Conservation (phyloP, 345 rosid species). For the Arabidopsis thaliana region DNA sequence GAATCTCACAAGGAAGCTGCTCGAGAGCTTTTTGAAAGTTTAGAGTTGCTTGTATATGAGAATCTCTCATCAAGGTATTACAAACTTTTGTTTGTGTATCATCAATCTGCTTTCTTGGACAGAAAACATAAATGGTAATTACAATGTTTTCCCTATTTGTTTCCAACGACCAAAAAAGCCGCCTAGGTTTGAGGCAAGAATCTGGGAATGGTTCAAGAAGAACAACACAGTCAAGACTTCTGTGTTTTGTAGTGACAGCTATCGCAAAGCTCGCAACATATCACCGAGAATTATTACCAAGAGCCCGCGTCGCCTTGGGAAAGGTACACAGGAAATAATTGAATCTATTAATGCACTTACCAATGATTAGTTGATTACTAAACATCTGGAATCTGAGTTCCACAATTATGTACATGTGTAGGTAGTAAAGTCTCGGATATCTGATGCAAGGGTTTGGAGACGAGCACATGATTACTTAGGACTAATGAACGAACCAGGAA, state of each 20-base stretch:
- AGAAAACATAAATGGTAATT: conserved; percentile 12
- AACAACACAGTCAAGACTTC: conserved; percentile 82
- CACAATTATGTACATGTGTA: conserved; percentile 26
- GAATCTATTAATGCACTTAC: not conserved
- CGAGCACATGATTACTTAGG: conserved; percentile 91
- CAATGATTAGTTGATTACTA: not conserved
- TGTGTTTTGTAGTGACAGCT: conserved; percentile 94
- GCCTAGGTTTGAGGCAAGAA: conserved; percentile 75
- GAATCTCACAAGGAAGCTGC: conserved; percentile 87
- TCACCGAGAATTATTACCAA: conserved; percentile 80
- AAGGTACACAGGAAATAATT: conserved; percentile 56
- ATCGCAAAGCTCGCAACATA: conserved; percentile 90
- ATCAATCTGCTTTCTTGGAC: not conserved
- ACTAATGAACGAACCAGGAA: conserved; percentile 83
- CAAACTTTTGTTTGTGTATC: conserved; percentile 12
- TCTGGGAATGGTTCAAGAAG: conserved; percentile 55
- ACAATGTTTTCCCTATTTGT: conserved; percentile 25
- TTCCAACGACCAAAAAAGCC: conserved; percentile 53
- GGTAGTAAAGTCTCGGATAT: conserved; percentile 89
- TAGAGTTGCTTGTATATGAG: conserved; percentile 91
- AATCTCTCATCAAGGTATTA: conserved; percentile 84
- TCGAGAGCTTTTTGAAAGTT: conserved; percentile 94
- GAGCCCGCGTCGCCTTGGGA: conserved; percentile 97
- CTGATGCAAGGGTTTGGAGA: conserved; percentile 80
- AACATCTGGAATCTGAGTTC: not conserved